These are phyloP conservation scores for Amborella trichopoda DNA, from an alignment of 164 flowering plant genomes.

Conservation along the genomic window DNA sequence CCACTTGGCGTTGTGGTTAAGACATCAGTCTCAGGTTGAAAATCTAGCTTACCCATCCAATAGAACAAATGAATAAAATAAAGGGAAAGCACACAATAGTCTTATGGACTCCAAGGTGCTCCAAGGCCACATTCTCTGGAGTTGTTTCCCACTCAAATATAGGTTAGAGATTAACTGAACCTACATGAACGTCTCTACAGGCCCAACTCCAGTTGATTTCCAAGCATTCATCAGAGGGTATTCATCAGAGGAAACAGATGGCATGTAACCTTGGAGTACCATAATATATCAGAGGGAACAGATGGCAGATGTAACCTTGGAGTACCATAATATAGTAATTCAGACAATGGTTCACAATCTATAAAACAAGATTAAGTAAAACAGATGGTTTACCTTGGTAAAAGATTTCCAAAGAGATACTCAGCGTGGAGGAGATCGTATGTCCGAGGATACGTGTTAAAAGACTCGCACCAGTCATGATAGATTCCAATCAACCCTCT, in stretches of 20 bases:
- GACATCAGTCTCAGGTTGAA: too few relatives aligned
- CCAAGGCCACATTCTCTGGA: too few relatives aligned
- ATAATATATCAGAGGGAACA: too few relatives aligned
- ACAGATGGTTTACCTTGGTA: slow-evolving; percentile 34
- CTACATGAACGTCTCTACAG: too few relatives aligned
- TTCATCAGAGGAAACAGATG: not conserved
- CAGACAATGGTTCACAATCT: not conserved
- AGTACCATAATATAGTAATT: not conserved
- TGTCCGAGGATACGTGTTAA: slow-evolving; percentile 83
- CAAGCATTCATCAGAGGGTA: not conserved
- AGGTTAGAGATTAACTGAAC: too few relatives aligned
- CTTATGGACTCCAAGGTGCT: too few relatives aligned
- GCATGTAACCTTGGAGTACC: too few relatives aligned
- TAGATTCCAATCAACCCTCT: slow-evolving; percentile 81
- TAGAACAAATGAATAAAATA: too few relatives aligned
- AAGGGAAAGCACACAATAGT: too few relatives aligned
- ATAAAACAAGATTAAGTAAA: not conserved
- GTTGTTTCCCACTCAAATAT: too few relatives aligned
- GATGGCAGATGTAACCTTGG: not conserved
- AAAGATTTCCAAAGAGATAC: slow-evolving; percentile 45
- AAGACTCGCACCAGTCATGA: slow-evolving; percentile 90
- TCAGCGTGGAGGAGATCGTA: slow-evolving; percentile 80
- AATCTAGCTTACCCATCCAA: too few relatives aligned
- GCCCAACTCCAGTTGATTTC: too few relatives aligned
- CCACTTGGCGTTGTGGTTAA: not conserved